Base-by-base conservation (phyloP, 495 filamentous ascomycete genomes). In the Cenococcum geophilum region DNA sequence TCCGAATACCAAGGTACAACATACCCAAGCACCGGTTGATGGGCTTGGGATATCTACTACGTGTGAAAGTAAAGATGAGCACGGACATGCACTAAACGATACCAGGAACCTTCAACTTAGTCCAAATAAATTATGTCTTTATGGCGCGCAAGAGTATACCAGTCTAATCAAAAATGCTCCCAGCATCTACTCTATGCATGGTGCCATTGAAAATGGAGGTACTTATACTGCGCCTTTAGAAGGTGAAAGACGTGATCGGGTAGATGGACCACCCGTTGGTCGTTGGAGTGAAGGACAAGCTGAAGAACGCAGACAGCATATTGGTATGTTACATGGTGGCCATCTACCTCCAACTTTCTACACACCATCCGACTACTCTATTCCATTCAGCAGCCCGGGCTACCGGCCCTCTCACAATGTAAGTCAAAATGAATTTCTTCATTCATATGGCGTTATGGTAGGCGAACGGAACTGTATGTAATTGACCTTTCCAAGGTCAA, bases 181-280 rank as follows among this genome's bases (percentile, higher is more conserved):
- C 12, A 59, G 49, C 25, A 34, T 67, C 22, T 40, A 37, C 25
- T 71, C 68, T 9, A 45, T 51, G 12, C 58, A 60, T 51, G 63
- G 36, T 5, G 16, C 37, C 20, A 21, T 68, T 22, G 65, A 59
- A 22, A 34, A 54, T 20, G 47, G 12, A 11, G 51, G 22, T 25
- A 51, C 51, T 45, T 42, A 25, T 25, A 55, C 48, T 32, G 61
- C 56, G 16, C 56, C 61, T 21, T 27, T 65, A 12, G 57, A 65
- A 5, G 25, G 34, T 16, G 60, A 57, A 22, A 42, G 37, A 16
- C 55, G 27, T 18, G 18, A 35, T 34, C 52, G 51, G n/a, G 22
- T 27, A 12, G 12, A 48, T 18, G 36, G 6, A 2, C 27, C 42
- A 61, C 22, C 25, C 21, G 34, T 50, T 50, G 58, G 47, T 21